Conservation (phyloP, 1,284 basidiomycete species). For the Peniophora sp. region DNA sequence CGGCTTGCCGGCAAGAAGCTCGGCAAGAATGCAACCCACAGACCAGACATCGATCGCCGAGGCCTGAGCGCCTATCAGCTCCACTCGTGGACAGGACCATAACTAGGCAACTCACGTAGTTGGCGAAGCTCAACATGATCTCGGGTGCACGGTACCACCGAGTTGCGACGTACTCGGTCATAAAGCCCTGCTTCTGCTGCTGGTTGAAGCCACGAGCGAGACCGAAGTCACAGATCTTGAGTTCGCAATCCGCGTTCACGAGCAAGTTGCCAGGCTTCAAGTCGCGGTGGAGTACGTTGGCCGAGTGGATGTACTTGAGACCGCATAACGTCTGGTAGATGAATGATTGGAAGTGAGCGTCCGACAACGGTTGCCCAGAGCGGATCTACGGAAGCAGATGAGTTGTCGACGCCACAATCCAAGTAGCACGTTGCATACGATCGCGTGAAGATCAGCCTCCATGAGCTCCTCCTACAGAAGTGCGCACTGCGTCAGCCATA, state of each 20-base stretch:
- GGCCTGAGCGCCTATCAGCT: slow-evolving; percentile 36
- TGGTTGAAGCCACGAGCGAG: slow-evolving; percentile 90
- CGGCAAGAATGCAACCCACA: slow-evolving; percentile 96
- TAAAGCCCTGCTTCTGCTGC: slow-evolving; percentile 82
- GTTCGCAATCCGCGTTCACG: slow-evolving; percentile 97
- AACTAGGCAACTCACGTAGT: slow-evolving; percentile 61
- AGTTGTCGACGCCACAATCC: neutral
- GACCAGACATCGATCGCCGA: slow-evolving; percentile 96
- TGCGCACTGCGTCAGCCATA: neutral
- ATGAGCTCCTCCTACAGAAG: slow-evolving; percentile 84
- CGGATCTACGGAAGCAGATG: slow-evolving; percentile 61
- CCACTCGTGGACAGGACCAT: neutral
- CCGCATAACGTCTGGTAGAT: slow-evolving; percentile 98
- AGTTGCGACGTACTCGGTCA: slow-evolving; percentile 99
- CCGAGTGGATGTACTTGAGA: slow-evolving; percentile 97
- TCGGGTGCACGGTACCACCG: slow-evolving; percentile 96
- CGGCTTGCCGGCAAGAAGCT: slow-evolving; percentile 92
- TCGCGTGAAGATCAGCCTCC: slow-evolving; percentile 99
- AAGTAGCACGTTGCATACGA: slow-evolving; percentile 49
- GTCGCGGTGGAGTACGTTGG: slow-evolving; percentile 96
- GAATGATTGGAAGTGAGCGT: slow-evolving; percentile 98
- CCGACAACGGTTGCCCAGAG: slow-evolving; percentile 94
- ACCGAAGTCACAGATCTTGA: slow-evolving; percentile 99
- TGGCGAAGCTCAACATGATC: slow-evolving; percentile 96
- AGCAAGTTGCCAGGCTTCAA: slow-evolving; percentile 95